These are phyloP conservation scores for Epichloe baconii DNA, from an alignment of 2,329 filamentous ascomycete species.

Conservation along the genomic window DNA sequence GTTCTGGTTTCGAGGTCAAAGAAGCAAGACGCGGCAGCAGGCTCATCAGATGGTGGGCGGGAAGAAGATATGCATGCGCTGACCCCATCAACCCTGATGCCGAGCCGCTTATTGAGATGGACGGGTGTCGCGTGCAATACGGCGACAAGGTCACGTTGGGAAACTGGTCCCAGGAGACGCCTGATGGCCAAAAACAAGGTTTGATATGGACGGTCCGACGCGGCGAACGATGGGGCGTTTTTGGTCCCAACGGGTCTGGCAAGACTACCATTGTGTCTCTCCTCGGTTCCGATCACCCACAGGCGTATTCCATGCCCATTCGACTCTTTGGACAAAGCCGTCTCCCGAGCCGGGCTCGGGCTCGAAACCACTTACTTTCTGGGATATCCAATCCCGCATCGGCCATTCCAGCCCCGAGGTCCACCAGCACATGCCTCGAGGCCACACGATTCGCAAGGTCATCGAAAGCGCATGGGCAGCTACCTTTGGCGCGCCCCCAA, in stretches of 20 bases:
- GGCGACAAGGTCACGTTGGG: conserved; percentile 66
- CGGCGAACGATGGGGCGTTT: conserved; percentile 82
- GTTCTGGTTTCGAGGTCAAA: conserved; percentile 19
- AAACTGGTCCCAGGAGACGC: conserved; percentile 55
- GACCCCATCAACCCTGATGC: conserved; percentile 25
- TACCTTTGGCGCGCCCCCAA: conserved; percentile 64
- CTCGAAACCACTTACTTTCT: conserved; percentile 67
- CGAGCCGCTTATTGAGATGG: conserved; percentile 74
- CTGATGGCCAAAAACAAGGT: conserved; percentile 41
- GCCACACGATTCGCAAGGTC: conserved; percentile 57
- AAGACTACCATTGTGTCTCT: conserved; percentile 92
- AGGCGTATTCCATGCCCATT: conserved; percentile 81
- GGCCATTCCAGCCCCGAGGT: conserved; percentile 92
- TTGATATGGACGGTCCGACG: conserved; percentile 72
- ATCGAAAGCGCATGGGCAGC: conserved; percentile 84
- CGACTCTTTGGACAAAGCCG: conserved; percentile 73
- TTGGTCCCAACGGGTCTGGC: conserved; percentile 87
- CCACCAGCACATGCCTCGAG: conserved; percentile 79
- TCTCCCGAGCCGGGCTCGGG: conserved; percentile 54
- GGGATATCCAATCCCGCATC: conserved; percentile 80
- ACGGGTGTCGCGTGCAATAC: conserved; percentile 71
- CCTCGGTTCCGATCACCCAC: conserved; percentile 90
- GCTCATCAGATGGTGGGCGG: conserved; percentile 3
- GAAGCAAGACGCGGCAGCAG: conserved; percentile 6
- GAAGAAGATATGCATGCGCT: conserved; percentile 10